Percentiles rank a stretch among this genome's conserved stretches.
Evolutionary conservation across 2,329 filamentous ascomycete species (phyloP).

Genomic region (Cladosporium halotolerans): DNA sequence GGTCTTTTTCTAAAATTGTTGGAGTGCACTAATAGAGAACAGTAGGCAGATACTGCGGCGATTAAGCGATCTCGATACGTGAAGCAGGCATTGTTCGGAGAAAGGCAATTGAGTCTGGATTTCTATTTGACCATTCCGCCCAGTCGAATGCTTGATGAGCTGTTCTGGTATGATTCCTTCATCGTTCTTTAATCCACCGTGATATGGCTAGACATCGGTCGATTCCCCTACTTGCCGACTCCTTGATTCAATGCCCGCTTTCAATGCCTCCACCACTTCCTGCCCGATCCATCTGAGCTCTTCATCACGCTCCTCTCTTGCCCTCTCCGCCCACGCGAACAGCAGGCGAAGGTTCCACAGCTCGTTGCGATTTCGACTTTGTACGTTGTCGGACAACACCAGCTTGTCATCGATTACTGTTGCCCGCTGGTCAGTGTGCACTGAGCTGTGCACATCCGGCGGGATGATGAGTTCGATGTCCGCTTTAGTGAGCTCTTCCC

Average conservation of each 20-base stretch:
- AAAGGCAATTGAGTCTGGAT: no score
- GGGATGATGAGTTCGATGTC: constrained; percentile 49
- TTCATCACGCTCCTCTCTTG: constrained; percentile 28
- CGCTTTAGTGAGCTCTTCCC: constrained; percentile 49
- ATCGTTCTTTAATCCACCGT: no score
- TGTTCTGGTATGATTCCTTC: no score
- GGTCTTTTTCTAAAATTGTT: background rate
- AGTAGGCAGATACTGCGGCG: no score
- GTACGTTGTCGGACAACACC: constrained; percentile 44
- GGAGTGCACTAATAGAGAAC: background rate
- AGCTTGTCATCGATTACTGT: constrained; percentile 68
- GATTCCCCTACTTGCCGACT: constrained; percentile 13
- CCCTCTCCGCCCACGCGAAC: constrained; percentile 59
- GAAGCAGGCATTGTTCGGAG: background rate
- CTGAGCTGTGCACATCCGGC: constrained; percentile 36
- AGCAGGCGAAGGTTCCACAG: constrained; percentile 58
- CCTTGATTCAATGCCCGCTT: constrained; percentile 43
- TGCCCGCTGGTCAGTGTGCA: constrained; percentile 47
- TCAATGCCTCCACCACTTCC: constrained; percentile 51
- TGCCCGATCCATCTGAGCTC: constrained; percentile 49
- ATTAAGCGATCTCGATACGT: background rate
- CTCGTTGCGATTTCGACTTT: constrained; percentile 48
- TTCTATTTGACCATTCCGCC: no score
- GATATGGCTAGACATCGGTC: background rate
- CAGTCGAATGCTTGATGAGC: no score